Conservation (phyloP, 1,284 basidiomycete species). For the Salmacisia buchloeana region DNA sequence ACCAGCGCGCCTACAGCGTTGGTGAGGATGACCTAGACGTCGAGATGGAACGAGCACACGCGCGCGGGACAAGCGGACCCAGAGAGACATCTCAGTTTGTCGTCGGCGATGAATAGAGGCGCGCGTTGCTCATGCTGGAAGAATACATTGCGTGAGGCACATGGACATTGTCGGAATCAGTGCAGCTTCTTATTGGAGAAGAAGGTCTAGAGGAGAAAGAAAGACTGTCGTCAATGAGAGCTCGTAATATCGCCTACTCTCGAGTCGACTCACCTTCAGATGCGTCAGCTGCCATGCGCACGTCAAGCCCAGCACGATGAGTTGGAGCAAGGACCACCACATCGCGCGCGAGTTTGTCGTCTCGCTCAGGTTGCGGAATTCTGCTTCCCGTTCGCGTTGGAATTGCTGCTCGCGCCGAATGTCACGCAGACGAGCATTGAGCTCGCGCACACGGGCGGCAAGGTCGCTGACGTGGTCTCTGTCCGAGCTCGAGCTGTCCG, state of each 20-base stretch:
- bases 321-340: conserved; percentile 86
- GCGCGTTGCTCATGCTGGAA: not conserved
- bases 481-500: conserved; percentile 56
- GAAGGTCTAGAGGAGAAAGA: conserved; percentile 26
- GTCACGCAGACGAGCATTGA: conserved; percentile 87
- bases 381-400: conserved; percentile 84
- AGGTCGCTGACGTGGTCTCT: conserved; percentile 73
- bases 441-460: conserved; percentile 75
- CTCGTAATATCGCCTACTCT: not conserved
- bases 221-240: not conserved
- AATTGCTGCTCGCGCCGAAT: conserved; percentile 94
- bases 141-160: not conserved
- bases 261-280: conserved; percentile 61
- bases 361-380: conserved; percentile 84
- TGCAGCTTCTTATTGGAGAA: conserved; percentile 48
- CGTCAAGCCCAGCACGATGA: conserved; percentile 73
- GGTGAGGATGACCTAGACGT: conserved; percentile 1
- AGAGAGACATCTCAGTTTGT: conserved; percentile 26
- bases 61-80: conserved; percentile 10
- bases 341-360: conserved; percentile 79
- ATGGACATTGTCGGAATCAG: conserved; percentile 14
- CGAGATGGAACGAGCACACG: conserved; percentile 7
- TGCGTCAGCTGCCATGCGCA: conserved; percentile 90
- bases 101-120: conserved; percentile 23
- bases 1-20: not conserved